phyloP scores from a whole-genome alignment of 192 early-diverging fungal species.

The Entomortierella chlamydospora region DNA sequence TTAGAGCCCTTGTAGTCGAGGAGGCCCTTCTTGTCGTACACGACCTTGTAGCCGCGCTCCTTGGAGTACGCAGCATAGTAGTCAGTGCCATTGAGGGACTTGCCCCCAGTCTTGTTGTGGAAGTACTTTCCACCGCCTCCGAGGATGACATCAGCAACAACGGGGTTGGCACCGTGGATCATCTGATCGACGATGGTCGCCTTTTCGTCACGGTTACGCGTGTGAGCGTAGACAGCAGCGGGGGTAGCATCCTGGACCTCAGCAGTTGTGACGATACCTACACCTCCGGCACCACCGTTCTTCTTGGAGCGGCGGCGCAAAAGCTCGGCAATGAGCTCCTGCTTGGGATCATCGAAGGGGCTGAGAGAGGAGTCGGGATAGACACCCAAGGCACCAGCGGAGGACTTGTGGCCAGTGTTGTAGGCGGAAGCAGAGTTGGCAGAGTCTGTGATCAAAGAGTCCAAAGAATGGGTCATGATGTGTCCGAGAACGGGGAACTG shows the following conservation, averaged over 20 bases:
- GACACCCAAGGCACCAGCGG: constrained; percentile 67
- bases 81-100: constrained; percentile 60
- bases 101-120: constrained; percentile 52
- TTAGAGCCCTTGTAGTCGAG: constrained; percentile 62
- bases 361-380: constrained; percentile 69
- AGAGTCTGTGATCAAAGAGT: constrained; percentile 74
- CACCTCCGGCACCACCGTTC: constrained; percentile 60
- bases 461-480: constrained; percentile 71
- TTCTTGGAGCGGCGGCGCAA: constrained; percentile 69
- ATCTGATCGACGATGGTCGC: constrained; percentile 68
- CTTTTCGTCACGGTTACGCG: constrained; percentile 64
- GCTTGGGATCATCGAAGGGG: constrained; percentile 73
- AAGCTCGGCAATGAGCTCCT: constrained; percentile 69
- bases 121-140: constrained; percentile 74
- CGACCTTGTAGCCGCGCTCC: constrained; percentile 65
- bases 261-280: constrained; percentile 75
- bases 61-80: constrained; percentile 63
- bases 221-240: constrained; percentile 71
- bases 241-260: constrained; percentile 73
- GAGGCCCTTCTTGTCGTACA: constrained; percentile 59
- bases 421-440: constrained; percentile 78
- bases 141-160: constrained; percentile 70
- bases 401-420: constrained; percentile 70
- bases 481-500: constrained; percentile 64
- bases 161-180: constrained; percentile 64